phyloP scores from a whole-genome alignment of 2,329 filamentous ascomycete species.

The Parascedosporium putredinis region DNA sequence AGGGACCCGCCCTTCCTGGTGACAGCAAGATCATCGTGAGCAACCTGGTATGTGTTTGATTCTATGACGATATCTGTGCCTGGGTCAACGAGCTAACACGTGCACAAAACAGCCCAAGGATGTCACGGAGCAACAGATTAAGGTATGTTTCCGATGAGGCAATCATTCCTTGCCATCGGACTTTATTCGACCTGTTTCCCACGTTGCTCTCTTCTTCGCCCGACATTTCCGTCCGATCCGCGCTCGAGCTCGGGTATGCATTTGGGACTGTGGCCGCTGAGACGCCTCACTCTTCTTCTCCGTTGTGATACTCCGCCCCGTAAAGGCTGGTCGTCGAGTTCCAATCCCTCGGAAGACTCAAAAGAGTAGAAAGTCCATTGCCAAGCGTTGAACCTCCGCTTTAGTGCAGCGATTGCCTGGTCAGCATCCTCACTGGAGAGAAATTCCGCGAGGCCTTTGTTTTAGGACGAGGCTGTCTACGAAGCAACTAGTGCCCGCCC shows the following conservation, averaged over 20 bases:
- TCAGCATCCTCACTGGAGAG: constrained; percentile 31
- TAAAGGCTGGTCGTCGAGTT: neutral
- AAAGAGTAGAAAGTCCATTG: constrained; percentile 13
- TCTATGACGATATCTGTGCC: neutral
- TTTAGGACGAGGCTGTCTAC: constrained; percentile 2
- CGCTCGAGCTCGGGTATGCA: neutral
- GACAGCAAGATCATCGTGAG: constrained; percentile 98
- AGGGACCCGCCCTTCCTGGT: constrained; percentile 48
- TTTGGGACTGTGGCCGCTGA: neutral
- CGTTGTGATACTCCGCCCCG: constrained; percentile 8
- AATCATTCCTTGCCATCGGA: constrained; percentile 48
- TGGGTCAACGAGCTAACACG: constrained; percentile 32
- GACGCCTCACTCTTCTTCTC: constrained; percentile 11
- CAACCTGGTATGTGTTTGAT: constrained; percentile 67
- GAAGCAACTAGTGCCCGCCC: constrained; percentile 8
- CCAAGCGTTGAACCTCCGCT: constrained; percentile 8
- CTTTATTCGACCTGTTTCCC: constrained; percentile 54
- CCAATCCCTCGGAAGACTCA: constrained; percentile 22
- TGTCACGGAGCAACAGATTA: constrained; percentile 94
- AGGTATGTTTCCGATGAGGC: constrained; percentile 98
- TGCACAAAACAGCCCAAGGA: constrained; percentile 70
- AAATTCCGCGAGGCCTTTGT: constrained; percentile 6
- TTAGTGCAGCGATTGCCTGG: constrained; percentile 30
- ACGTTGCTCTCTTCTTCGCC: constrained; percentile 25
- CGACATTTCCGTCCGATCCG: constrained; percentile 10